Conservation (phyloP, 352 stramenopile species). For the Phytophthora megakarya region DNA sequence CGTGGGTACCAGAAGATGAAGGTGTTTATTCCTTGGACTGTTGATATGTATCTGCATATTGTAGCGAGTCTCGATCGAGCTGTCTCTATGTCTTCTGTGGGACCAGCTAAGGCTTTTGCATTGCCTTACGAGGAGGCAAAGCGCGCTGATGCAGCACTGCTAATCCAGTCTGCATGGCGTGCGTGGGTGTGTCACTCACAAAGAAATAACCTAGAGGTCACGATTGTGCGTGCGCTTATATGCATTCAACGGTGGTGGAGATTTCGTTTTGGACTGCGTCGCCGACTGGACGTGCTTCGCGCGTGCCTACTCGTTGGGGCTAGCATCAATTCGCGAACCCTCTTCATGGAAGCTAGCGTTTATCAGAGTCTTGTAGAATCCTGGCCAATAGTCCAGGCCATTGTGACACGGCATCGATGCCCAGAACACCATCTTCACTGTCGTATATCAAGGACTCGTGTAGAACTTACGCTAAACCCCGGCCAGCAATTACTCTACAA, state of each 20-base stretch:
- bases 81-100: conserved; percentile 40
- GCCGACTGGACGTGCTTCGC: conserved; percentile 55
- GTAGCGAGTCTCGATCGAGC: conserved; percentile 42
- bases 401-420: conserved; percentile 41
- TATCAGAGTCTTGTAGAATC: conserved; percentile 47
- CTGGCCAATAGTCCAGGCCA: conserved; percentile 41
- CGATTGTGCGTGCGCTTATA: conserved; percentile 51
- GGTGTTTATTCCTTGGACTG: conserved; percentile 74
- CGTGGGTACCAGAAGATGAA: conserved; percentile 53
- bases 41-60: conserved; percentile 81
- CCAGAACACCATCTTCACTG: conserved; percentile 60
- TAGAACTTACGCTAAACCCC: conserved; percentile 54
- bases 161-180: conserved; percentile 68
- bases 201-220: conserved; percentile 55
- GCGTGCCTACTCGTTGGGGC: conserved; percentile 55
- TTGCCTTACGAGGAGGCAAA: conserved; percentile 61
- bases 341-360: conserved; percentile 72
- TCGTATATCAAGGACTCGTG: conserved; percentile 31
- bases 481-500: conserved; percentile 41
- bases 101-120: conserved; percentile 43
- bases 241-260: conserved; percentile 83
- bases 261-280: conserved; percentile 44
- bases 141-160: conserved; percentile 46
- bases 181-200: conserved; percentile 40
- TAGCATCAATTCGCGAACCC: conserved; percentile 60